A percentile compares a stretch with the other conserved stretches of the same genome.
phyloP scores from a whole-genome alignment of 2,329 filamentous ascomycete species.

The Diaporthe sp. region DNA sequence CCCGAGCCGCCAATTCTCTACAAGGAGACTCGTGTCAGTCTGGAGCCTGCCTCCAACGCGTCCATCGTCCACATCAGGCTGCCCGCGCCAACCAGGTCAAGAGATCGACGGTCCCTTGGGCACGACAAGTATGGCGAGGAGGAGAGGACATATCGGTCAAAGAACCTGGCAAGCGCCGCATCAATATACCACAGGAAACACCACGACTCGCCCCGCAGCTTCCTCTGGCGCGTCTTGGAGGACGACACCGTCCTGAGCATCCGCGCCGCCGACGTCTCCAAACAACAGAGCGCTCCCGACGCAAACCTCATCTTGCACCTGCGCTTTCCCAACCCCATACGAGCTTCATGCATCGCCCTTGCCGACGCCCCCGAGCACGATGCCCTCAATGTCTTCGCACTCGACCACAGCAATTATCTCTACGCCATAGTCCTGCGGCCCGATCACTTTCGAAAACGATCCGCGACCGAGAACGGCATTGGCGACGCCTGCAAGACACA shows the following conservation, averaged over 20 bases:
- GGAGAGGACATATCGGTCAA: conserved; percentile 79
- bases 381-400: conserved; percentile 81
- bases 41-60: conserved; percentile 78
- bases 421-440: conserved; percentile 87
- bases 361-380: conserved; percentile 84
- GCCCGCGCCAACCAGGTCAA: conserved; percentile 56
- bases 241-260: conserved; percentile 85
- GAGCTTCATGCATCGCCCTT: conserved; percentile 83
- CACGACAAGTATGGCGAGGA: conserved; percentile 67
- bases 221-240: conserved; percentile 91
- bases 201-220: conserved; percentile 82
- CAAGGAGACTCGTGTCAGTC: conserved; percentile 88
- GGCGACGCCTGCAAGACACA: conserved; percentile 82
- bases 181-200: conserved; percentile 87
- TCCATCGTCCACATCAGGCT: conserved; percentile 80
- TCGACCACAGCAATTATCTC: conserved; percentile 83
- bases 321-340: conserved; percentile 79
- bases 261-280: conserved; percentile 84
- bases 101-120: conserved; percentile 52
- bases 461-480: conserved; percentile 79
- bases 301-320: conserved; percentile 83
- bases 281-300: conserved; percentile 73
- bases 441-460: conserved; percentile 81
- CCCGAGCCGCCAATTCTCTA: conserved; percentile 76
- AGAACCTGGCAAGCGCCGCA: conserved; percentile 80